Conservation (phyloP, 2,329 filamentous ascomycete species). For the Dothidotthia symphoricarpi region DNA sequence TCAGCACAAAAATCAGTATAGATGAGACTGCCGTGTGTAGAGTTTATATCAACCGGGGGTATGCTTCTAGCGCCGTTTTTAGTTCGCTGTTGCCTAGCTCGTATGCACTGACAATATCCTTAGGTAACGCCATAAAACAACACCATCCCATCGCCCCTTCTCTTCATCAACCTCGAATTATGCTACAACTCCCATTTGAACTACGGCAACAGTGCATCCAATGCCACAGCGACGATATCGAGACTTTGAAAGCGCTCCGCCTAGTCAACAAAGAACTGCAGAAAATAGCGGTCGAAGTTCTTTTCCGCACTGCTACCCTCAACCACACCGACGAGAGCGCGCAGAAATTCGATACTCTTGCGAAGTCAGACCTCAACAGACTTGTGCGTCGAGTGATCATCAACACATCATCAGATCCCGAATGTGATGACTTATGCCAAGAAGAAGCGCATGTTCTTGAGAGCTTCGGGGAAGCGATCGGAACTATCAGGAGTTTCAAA, state of each 20-base stretch:
- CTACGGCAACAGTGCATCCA: not conserved
- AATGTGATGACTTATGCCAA: not conserved
- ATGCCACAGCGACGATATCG: not conserved
- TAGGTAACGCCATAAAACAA: too few species aligned
- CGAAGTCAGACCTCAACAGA: slow-evolving; percentile 1
- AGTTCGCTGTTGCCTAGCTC: too few species aligned
- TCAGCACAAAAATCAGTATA: too few species aligned
- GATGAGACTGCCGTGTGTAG: too few species aligned
- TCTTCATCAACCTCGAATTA: not conserved
- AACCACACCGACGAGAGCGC: slow-evolving; percentile 3
- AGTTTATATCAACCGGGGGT: too few species aligned
- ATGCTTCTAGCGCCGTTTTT: too few species aligned
- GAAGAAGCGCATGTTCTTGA: slow-evolving; percentile 2
- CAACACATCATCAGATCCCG: slow-evolving; percentile 7
- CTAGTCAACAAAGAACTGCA: slow-evolving; percentile 1
- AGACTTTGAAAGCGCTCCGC: not conserved
- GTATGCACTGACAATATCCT: too few species aligned
- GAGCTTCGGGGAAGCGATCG: slow-evolving; percentile 3
- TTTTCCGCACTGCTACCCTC: slow-evolving; percentile 6
- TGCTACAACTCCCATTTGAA: not conserved
- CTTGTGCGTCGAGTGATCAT: slow-evolving; percentile 4
- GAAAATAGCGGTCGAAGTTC: slow-evolving; percentile 5
- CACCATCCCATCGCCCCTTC: too few species aligned
- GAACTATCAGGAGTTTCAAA: not conserved
- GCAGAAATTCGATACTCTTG: slow-evolving; percentile 1